Conservation (phyloP, 2,329 filamentous ascomycete genomes). For the Aspergillus brasiliensis region DNA sequence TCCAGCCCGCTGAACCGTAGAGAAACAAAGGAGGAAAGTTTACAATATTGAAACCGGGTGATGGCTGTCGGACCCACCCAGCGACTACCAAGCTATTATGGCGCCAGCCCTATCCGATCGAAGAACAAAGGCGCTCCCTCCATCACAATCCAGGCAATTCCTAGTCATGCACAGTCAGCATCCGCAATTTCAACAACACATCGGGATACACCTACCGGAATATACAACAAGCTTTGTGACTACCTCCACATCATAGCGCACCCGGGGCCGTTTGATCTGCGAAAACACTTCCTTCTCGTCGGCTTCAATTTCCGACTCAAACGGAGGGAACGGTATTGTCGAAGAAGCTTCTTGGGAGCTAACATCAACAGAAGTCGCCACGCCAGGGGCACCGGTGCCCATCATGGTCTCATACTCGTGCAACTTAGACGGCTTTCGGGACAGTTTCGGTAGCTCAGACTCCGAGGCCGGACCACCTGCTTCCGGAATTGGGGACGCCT, state of each 20-base stretch:
- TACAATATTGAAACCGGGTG: not conserved
- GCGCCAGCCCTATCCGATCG: conserved; percentile 46
- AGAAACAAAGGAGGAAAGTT: not conserved
- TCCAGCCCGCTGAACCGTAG: conserved; percentile 1
- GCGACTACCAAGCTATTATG: not conserved
- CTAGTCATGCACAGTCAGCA: conserved; percentile 44
- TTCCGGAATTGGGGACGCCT: conserved; percentile 28
- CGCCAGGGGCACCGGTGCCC: conserved; percentile 62
- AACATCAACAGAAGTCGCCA: conserved; percentile 32
- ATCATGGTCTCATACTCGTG: conserved; percentile 73
- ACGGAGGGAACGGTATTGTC: conserved; percentile 30
- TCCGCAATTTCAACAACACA: not conserved
- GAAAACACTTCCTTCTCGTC: conserved; percentile 82
- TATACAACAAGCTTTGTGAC: conserved; percentile 97
- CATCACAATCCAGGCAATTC: conserved; percentile 80
- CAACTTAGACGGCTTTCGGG: conserved; percentile 53
- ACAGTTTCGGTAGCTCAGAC: conserved; percentile 42
- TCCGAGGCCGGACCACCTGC: conserved; percentile 23
- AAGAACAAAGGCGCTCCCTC: conserved; percentile 75
- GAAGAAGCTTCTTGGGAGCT: conserved; percentile 30
- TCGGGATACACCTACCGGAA: conserved; percentile 63
- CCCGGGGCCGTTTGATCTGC: conserved; percentile 78
- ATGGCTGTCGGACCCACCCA: not conserved
- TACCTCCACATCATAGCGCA: conserved; percentile 97
- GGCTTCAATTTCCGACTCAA: conserved; percentile 40